A percentile compares a stretch with the other conserved stretches of the same genome.
Evolutionary conservation across 441 rosid genomes (phyloP).

Genomic region (Erodium moschatum): DNA sequence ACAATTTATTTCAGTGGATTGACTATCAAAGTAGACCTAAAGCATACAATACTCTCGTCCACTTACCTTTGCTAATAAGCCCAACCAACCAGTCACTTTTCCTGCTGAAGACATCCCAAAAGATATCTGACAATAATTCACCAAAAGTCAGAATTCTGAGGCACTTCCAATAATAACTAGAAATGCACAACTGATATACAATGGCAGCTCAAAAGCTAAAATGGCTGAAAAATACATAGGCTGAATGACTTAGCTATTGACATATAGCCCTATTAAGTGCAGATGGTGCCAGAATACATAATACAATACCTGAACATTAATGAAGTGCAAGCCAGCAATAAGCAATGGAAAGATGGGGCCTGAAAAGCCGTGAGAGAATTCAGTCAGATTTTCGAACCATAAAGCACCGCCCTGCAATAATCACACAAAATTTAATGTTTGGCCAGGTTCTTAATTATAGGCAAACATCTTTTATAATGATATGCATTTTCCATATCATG

Average conservation of each 20-base stretch:
- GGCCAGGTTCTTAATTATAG: slow-evolving; percentile 9
- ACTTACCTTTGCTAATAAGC: slow-evolving; percentile 60
- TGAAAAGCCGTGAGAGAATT: slow-evolving; percentile 42
- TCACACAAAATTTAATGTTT: slow-evolving; percentile 18
- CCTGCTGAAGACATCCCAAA: slow-evolving; percentile 38
- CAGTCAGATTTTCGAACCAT: slow-evolving; percentile 88
- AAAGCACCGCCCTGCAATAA: slow-evolving; percentile 77
- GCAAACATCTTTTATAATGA: not conserved
- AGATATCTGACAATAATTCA: slow-evolving; percentile 40
- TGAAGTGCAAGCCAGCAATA: slow-evolving; percentile 62
- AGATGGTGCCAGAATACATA: not conserved
- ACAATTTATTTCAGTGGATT: not conserved
- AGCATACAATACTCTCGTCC: slow-evolving; percentile 10
- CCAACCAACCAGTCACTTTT: slow-evolving; percentile 36
- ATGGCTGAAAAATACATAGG: too few relatives aligned
- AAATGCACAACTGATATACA: not conserved
- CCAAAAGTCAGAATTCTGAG: slow-evolving; percentile 11
- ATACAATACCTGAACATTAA: slow-evolving; percentile 59
- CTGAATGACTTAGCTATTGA: too few relatives aligned
- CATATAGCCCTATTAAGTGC: too few relatives aligned
- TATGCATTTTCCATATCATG: not conserved
- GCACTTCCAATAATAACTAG: not conserved
- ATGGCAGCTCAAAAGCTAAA: not conserved
- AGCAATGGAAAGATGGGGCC: slow-evolving; percentile 68
- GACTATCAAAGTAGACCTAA: not conserved